Percentiles rank a stretch among this genome's conserved stretches.
These are phyloP conservation scores for Fraxinus ornus DNA, from an alignment of 305 asterid species.

Conservation along the genomic window DNA sequence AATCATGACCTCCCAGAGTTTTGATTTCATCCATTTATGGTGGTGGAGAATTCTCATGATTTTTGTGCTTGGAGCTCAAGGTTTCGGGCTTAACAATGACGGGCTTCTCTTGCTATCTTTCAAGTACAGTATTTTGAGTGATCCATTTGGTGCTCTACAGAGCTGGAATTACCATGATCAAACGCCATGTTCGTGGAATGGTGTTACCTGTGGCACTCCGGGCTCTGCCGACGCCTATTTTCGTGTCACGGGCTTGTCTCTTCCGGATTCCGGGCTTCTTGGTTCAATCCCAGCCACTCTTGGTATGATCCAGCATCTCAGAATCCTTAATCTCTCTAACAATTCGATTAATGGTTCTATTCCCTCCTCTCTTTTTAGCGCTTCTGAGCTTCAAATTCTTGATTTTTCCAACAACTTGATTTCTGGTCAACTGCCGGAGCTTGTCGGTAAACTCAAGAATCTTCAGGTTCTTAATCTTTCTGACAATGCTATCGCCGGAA, in stretches of 20 bases:
- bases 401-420: conserved; percentile 71
- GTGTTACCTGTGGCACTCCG: conserved; percentile 59
- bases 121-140: conserved; percentile 49
- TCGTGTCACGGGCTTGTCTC: conserved; percentile 57
- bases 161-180: conserved; percentile 50
- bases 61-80: conserved; percentile 32
- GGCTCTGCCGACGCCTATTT: conserved; percentile 47
- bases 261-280: conserved; percentile 55
- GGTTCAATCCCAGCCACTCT: conserved; percentile 65
- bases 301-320: conserved; percentile 60
- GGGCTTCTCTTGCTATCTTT: conserved; percentile 64
- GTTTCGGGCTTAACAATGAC: conserved; percentile 58
- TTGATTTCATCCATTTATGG: conserved; percentile 45
- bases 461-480: conserved; percentile 74
- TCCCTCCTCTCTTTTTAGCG: conserved; percentile 52
- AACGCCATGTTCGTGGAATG: conserved; percentile 78
- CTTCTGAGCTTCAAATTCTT: conserved; percentile 51
- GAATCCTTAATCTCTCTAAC: conserved; percentile 56
- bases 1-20: conserved; percentile 46
- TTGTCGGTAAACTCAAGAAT: conserved; percentile 39
- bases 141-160: conserved; percentile 51
- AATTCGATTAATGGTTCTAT: conserved; percentile 76
- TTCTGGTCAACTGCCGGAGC: conserved; percentile 62
- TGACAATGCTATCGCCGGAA: conserved; percentile 70
- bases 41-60: conserved; percentile 42